Evolutionary conservation across 257 asterid genomes (phyloP).

Genomic region (Solanum dulcamara): DNA sequence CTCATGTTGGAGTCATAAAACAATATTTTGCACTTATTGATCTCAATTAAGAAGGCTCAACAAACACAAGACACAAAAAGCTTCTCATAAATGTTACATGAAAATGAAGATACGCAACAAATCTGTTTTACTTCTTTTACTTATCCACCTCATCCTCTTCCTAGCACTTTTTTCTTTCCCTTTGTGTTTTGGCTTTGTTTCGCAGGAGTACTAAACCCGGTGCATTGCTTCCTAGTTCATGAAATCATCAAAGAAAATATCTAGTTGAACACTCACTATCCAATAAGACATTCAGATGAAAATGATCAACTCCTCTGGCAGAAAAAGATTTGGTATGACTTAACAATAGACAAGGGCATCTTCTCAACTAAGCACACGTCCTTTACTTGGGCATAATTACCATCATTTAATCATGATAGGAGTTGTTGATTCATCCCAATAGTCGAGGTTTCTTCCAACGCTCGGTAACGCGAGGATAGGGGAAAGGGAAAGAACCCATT

Average conservation of each 20-base stretch:
- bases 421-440: not conserved
- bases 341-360: not conserved
- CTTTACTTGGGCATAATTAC: not conserved
- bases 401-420: not conserved
- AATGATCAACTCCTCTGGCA: not conserved
- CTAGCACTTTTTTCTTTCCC: not conserved
- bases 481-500: not conserved
- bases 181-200: not conserved
- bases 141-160: not conserved
- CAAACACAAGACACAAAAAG: not conserved
- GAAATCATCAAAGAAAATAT: not conserved
- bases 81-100: not conserved
- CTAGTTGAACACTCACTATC: not conserved
- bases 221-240: not conserved
- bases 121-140: not conserved
- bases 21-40: not conserved
- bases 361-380: not conserved
- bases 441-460: not conserved
- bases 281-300: not conserved
- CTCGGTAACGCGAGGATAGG: not conserved
- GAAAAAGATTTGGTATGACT: not conserved
- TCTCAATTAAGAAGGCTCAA: not conserved
- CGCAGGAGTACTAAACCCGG: not conserved
- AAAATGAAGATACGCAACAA: not conserved
- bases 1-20: not conserved